Percentiles rank a stretch among this genome's conserved stretches.
phyloP scores from a whole-genome alignment of 2,329 filamentous ascomycete species.

The Fusarium sterilihyphosum region DNA sequence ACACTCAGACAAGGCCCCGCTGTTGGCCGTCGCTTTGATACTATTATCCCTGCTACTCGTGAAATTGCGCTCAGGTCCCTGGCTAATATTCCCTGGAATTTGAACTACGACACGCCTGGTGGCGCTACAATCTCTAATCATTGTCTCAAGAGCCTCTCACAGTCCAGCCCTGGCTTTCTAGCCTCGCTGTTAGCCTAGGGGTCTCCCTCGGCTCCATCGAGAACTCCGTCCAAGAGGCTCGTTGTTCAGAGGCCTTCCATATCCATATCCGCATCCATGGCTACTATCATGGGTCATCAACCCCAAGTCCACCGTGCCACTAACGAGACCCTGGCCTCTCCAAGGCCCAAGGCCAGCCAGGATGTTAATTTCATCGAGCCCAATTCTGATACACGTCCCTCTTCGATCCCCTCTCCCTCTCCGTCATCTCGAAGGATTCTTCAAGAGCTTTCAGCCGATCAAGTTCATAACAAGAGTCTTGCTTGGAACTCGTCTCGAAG shows the following conservation, averaged over 20 bases:
- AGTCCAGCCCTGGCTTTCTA: constrained; percentile 16
- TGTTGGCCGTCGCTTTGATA: constrained; percentile 34
- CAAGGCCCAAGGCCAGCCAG: constrained; percentile 18
- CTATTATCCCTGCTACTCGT: constrained; percentile 35
- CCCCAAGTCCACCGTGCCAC: constrained; percentile 36
- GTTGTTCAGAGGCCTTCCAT: background rate
- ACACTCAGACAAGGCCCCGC: constrained; percentile 32
- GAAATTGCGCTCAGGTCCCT: constrained; percentile 41
- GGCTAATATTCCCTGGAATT: constrained; percentile 27
- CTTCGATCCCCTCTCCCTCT: constrained; percentile 32
- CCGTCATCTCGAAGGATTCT: constrained; percentile 35
- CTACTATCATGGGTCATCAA: constrained; percentile 28
- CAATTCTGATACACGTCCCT: constrained; percentile 22
- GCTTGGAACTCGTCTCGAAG: constrained; percentile 14
- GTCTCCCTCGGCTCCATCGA: constrained; percentile 20
- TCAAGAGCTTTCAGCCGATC: constrained; percentile 42
- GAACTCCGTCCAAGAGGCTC: background rate
- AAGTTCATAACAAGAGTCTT: constrained; percentile 41
- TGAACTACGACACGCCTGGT: constrained; percentile 26
- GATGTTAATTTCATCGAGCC: constrained; percentile 32
- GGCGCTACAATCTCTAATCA: constrained; percentile 31
- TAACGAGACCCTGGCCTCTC: constrained; percentile 20
- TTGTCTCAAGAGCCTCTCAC: constrained; percentile 27
- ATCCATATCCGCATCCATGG: constrained; percentile 15
- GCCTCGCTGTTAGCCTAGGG: constrained; percentile 11